Percentiles rank a stretch among this genome's conserved stretches.
Evolutionary conservation across 2,329 filamentous ascomycete genomes (phyloP).

Genomic region (Endoconidiophora laricicola): DNA sequence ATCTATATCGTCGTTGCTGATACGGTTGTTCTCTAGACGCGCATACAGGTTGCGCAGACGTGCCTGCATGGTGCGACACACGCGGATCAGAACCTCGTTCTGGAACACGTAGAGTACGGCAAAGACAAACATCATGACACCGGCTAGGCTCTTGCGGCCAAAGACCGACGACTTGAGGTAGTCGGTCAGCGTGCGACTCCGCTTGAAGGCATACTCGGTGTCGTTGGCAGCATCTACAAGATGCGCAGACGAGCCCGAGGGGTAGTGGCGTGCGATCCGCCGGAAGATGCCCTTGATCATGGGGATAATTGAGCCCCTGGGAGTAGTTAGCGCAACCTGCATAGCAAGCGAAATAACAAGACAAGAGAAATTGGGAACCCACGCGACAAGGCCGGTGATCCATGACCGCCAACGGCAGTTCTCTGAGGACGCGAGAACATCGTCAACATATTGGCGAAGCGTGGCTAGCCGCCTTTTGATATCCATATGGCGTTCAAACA

Average conservation of each 20-base stretch:
- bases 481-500: too few relatives aligned
- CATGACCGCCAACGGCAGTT: slow-evolving; percentile 12
- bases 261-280: slow-evolving; percentile 6
- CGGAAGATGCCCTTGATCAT: slow-evolving; percentile 10
- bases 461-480: not conserved
- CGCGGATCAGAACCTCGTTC: slow-evolving; percentile 39
- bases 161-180: slow-evolving; percentile 31
- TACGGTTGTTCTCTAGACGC: slow-evolving; percentile 30
- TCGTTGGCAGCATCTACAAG: slow-evolving; percentile 22
- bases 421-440: slow-evolving; percentile 10
- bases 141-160: slow-evolving; percentile 28
- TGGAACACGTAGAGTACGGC: slow-evolving; percentile 41
- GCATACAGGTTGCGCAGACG: slow-evolving; percentile 24
- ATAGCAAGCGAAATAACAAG: slow-evolving; percentile 11
- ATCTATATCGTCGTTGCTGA: slow-evolving; percentile 33
- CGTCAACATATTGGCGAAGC: slow-evolving; percentile 6
- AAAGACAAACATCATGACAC: slow-evolving; percentile 37
- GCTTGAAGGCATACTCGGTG: slow-evolving; percentile 40
- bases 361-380: slow-evolving; percentile 12
- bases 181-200: slow-evolving; percentile 31
- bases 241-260: not conserved
- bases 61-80: slow-evolving; percentile 34
- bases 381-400: slow-evolving; percentile 12
- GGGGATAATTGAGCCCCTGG: slow-evolving; percentile 12
- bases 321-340: slow-evolving; percentile 13